phyloP scores from a whole-genome alignment of 2,329 filamentous ascomycete genomes.

The Boeremia lycopersici region DNA sequence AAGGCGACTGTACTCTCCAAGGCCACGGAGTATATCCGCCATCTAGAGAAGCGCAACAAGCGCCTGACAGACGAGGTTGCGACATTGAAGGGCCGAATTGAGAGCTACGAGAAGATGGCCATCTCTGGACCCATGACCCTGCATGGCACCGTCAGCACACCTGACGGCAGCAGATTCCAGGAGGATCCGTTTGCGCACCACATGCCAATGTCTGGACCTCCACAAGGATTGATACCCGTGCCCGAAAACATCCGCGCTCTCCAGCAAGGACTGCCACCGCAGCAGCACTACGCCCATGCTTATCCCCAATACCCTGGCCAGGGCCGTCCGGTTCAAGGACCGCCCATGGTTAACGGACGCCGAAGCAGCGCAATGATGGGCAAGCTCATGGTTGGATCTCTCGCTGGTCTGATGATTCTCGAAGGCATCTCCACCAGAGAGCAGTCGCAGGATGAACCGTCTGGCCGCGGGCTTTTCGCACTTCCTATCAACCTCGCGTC shows the following conservation, averaged over 20 bases:
- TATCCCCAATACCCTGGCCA: slow-evolving; percentile 41
- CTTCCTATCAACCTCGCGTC: slow-evolving; percentile 46
- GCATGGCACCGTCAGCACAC: slow-evolving; percentile 39
- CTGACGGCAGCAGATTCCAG: slow-evolving; percentile 45
- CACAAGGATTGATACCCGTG: slow-evolving; percentile 51
- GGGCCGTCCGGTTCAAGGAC: slow-evolving; percentile 30
- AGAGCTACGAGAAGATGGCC: slow-evolving; percentile 71
- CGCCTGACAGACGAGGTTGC: slow-evolving; percentile 81
- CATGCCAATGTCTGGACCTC: slow-evolving; percentile 37
- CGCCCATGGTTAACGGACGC: slow-evolving; percentile 49
- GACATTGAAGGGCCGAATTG: slow-evolving; percentile 76
- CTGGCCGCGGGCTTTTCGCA: slow-evolving; percentile 50
- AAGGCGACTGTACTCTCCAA: slow-evolving; percentile 97
- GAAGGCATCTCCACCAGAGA: slow-evolving; percentile 74
- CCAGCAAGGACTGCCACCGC: slow-evolving; percentile 45
- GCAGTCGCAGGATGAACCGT: slow-evolving; percentile 57
- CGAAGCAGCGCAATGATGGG: slow-evolving; percentile 60
- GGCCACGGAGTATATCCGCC: slow-evolving; percentile 93
- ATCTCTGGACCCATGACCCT: slow-evolving; percentile 55
- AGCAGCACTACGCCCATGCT: slow-evolving; percentile 47
- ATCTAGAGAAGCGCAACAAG: slow-evolving; percentile 89
- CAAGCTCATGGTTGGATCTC: slow-evolving; percentile 90
- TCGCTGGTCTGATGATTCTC: slow-evolving; percentile 89
- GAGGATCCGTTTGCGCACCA: slow-evolving; percentile 46
- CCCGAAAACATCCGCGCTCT: slow-evolving; percentile 51